These are phyloP conservation scores for Wickerhamiella occidentalis DNA, from an alignment of 805 yeast genomes.

Conservation along the genomic window DNA sequence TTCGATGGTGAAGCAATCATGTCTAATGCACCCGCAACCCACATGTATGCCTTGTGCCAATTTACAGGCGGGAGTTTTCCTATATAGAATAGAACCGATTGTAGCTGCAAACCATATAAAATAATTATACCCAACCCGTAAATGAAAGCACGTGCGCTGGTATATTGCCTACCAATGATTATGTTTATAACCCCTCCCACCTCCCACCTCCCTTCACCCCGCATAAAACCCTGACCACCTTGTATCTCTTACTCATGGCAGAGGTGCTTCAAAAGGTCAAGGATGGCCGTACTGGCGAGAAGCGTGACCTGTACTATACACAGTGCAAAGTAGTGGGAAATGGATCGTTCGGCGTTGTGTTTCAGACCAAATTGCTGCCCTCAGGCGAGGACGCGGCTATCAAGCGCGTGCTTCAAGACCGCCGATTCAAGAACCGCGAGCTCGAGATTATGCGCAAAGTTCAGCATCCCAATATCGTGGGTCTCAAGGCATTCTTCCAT, in stretches of 20 bases:
- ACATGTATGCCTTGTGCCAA: no score
- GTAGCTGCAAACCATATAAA: no score
- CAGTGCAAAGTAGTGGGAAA: slow-evolving; percentile 90
- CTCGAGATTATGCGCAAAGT: slow-evolving; percentile 88
- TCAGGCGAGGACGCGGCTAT: slow-evolving; percentile 77
- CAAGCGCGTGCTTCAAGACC: slow-evolving; percentile 92
- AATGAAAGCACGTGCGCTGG: no score
- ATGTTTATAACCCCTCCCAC: background rate
- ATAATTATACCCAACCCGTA: no score
- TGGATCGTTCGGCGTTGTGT: slow-evolving; percentile 98
- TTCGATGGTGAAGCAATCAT: background rate
- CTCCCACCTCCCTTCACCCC: slow-evolving; percentile 3
- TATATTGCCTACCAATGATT: no score
- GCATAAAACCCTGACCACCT: slow-evolving; percentile 8
- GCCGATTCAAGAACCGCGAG: slow-evolving; percentile 91
- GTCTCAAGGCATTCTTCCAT: slow-evolving; percentile 76
- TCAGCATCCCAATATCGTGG: slow-evolving; percentile 77
- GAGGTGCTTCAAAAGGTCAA: slow-evolving; percentile 47
- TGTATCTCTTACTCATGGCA: slow-evolving; percentile 14
- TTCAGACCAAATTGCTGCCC: slow-evolving; percentile 67
- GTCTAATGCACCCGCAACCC: background rate
- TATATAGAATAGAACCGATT: no score
- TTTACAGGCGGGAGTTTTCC: no score
- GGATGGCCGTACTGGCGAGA: slow-evolving; percentile 58
- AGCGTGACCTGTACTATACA: slow-evolving; percentile 55